Evolutionary conservation across 352 stramenopile genomes (phyloP).

Genomic region (Pythium myriotylum): DNA sequence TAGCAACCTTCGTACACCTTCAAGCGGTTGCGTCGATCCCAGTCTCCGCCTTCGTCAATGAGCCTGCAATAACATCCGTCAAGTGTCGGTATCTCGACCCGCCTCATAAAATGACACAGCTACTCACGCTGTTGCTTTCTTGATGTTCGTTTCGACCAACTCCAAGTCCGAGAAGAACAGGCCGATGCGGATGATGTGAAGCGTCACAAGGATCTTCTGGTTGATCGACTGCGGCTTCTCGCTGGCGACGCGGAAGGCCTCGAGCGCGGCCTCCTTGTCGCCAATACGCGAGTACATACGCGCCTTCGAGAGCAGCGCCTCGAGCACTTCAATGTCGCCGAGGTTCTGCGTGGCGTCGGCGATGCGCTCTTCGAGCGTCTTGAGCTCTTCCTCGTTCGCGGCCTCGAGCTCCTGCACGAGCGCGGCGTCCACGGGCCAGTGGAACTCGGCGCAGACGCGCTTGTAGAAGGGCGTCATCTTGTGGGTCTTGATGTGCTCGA

Average conservation of each 20-base stretch:
- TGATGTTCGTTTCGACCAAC: conserved; percentile 86
- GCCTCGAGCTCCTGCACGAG: conserved; percentile 62
- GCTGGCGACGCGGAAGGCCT: conserved; percentile 90
- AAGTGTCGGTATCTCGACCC: too few relatives aligned
- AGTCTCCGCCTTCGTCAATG: conserved; percentile 97
- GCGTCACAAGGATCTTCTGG: conserved; percentile 97
- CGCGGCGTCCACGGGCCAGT: conserved; percentile 58
- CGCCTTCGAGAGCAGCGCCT: conserved; percentile 93
- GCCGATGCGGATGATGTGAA: conserved; percentile 92
- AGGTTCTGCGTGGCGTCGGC: conserved; percentile 95
- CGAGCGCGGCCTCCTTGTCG: conserved; percentile 90
- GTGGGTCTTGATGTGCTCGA: conserved; percentile 61
- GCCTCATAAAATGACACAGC: conserved; percentile 1
- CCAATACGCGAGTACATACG: conserved; percentile 94
- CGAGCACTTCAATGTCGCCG: conserved; percentile 98
- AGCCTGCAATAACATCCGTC: conserved; percentile 39
- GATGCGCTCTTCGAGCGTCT: conserved; percentile 84
- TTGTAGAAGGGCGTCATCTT: conserved; percentile 87
- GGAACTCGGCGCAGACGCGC: conserved; percentile 66
- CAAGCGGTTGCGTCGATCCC: conserved; percentile 98
- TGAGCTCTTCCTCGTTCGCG: conserved; percentile 71
- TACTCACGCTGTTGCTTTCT: conserved; percentile 71
- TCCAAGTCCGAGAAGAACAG: conserved; percentile 88
- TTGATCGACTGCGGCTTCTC: conserved; percentile 96
- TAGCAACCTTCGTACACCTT: conserved; percentile 98